phyloP scores from a whole-genome alignment of 306 rosid genomes.

The Gillenia trifoliata region DNA sequence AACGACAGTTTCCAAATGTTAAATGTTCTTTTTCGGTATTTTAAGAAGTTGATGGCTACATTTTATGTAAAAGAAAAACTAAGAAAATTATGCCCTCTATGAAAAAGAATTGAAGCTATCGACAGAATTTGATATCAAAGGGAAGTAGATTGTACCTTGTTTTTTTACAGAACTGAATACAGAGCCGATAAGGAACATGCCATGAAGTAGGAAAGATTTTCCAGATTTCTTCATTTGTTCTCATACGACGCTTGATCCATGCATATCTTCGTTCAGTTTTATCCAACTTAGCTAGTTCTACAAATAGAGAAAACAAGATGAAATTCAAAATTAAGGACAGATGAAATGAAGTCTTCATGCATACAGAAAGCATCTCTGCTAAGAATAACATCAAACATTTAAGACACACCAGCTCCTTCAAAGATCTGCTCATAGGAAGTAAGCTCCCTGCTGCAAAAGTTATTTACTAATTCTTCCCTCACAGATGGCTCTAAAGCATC shows the following conservation, averaged over 20 bases:
- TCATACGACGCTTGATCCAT: conserved; percentile 96
- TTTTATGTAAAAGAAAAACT: background rate
- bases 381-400: conserved; percentile 15
- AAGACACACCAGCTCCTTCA: conserved; percentile 93
- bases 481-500: conserved; percentile 98
- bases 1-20: background rate
- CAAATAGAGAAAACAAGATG: conserved; percentile 10
- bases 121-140: conserved; percentile 7
- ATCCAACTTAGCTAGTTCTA: conserved; percentile 94
- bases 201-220: conserved; percentile 85
- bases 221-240: conserved; percentile 99
- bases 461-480: conserved; percentile 93
- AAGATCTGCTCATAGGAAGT: conserved; percentile 96
- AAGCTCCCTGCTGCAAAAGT: conserved; percentile 91
- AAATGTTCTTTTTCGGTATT: background rate
- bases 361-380: conserved; percentile 5
- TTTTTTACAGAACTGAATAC: conserved; percentile 91
- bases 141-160: conserved; percentile 61
- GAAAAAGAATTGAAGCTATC: background rate
- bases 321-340: conserved; percentile 19
- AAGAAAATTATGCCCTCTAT: background rate
- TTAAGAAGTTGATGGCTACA: background rate
- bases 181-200: conserved; percentile 96
- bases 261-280: conserved; percentile 98
- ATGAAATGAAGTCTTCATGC: conserved; percentile 10